Evolutionary conservation across 1,139 yeast species (phyloP).

Genomic region (Kodamaea derodonti): DNA sequence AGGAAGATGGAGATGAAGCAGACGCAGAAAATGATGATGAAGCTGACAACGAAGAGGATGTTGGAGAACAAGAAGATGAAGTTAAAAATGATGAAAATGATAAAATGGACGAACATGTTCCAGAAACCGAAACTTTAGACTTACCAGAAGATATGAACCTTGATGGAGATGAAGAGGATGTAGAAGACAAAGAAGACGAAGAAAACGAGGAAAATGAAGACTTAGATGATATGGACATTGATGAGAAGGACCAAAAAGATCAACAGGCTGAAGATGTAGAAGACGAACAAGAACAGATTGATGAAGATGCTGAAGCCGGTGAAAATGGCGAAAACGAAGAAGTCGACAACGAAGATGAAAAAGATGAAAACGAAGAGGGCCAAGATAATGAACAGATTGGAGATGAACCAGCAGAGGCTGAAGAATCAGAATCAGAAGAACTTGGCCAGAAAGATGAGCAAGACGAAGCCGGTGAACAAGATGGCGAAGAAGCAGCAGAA

Average conservation of each 20-base stretch:
- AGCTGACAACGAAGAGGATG: slow-evolving; percentile 56
- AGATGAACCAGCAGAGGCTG: slow-evolving; percentile 19
- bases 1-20: slow-evolving; percentile 28
- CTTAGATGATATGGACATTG: slow-evolving; percentile 18
- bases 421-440: slow-evolving; percentile 15
- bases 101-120: slow-evolving; percentile 66
- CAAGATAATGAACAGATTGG: slow-evolving; percentile 25
- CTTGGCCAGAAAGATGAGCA: slow-evolving; percentile 20
- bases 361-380: slow-evolving; percentile 24
- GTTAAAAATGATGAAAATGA: slow-evolving; percentile 71
- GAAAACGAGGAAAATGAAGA: slow-evolving; percentile 18
- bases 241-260: slow-evolving; percentile 12
- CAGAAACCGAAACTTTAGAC: slow-evolving; percentile 77
- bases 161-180: slow-evolving; percentile 64
- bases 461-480: slow-evolving; percentile 24
- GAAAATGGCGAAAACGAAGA: slow-evolving; percentile 18
- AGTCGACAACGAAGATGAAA: slow-evolving; percentile 20
- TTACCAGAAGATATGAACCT: slow-evolving; percentile 84
- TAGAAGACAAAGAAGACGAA: slow-evolving; percentile 20
- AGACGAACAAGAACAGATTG: slow-evolving; percentile 16
- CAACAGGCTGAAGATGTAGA: slow-evolving; percentile 13
- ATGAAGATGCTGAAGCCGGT: slow-evolving; percentile 17
- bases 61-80: slow-evolving; percentile 77
- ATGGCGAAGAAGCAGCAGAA: slow-evolving; percentile 29
- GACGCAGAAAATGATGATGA: slow-evolving; percentile 30